A percentile compares a stretch with the other conserved stretches of the same genome.
Conservation (phyloP, 2,329 filamentous ascomycete species). For the Fusarium buxicola region DNA sequence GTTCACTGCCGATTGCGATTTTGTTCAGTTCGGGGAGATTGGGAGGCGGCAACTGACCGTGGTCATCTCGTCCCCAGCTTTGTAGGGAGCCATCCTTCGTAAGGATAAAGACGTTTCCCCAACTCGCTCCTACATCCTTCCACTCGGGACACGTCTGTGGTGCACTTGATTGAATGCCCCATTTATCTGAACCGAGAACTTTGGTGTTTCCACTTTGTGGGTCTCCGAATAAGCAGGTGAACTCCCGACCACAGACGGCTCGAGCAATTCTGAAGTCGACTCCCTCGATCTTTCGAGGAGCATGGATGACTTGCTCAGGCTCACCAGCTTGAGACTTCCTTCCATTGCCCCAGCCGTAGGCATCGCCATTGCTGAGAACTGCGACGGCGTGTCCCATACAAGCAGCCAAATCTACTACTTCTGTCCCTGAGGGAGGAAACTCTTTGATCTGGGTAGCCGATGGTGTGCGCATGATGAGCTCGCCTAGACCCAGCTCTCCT, state of each 20-base stretch:
- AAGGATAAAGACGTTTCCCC: slow-evolving; percentile 84
- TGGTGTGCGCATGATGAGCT: slow-evolving; percentile 61
- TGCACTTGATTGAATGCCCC: slow-evolving; percentile 68
- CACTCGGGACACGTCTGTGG: slow-evolving; percentile 67
- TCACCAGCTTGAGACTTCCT: slow-evolving; percentile 86
- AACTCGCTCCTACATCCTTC: slow-evolving; percentile 80
- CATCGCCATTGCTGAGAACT: slow-evolving; percentile 78
- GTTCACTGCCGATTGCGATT: slow-evolving; percentile 90
- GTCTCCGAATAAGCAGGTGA: slow-evolving; percentile 77
- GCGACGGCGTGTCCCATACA: slow-evolving; percentile 82
- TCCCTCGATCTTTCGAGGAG: slow-evolving; percentile 70
- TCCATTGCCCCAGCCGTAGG: slow-evolving; percentile 90
- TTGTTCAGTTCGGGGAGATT: slow-evolving; percentile 67
- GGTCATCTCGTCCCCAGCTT: slow-evolving; percentile 87
- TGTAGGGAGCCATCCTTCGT: slow-evolving; percentile 68
- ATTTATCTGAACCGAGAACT: slow-evolving; percentile 82
- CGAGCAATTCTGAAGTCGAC: slow-evolving; percentile 71
- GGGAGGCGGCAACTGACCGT: slow-evolving; percentile 79
- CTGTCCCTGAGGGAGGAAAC: slow-evolving; percentile 71
- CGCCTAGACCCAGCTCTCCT: slow-evolving; percentile 78
- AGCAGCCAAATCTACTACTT: slow-evolving; percentile 74
- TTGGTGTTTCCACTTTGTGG: slow-evolving; percentile 67
- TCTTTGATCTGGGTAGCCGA: slow-evolving; percentile 62
- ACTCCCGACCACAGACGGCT: slow-evolving; percentile 85
- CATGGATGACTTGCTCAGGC: slow-evolving; percentile 63